Evolutionary conservation across 179 eudicot species (phyloP).

Genomic region (Nepenthes alata): DNA sequence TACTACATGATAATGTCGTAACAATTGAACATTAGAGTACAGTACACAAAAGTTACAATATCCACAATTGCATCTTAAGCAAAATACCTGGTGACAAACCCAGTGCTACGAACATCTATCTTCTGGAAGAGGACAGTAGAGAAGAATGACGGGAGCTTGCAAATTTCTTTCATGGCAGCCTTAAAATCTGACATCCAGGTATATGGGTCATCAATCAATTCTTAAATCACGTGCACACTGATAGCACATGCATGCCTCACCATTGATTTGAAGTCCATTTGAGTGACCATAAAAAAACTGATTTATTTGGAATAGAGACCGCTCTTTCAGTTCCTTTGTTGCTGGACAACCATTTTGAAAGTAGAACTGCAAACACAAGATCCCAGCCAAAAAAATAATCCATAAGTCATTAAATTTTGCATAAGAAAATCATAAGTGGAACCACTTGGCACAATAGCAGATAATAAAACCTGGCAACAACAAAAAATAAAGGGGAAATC

Average conservation of each 20-base stretch:
- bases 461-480: neutral
- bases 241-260: conserved; percentile 29
- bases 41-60: neutral
- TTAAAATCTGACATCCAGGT: conserved; percentile 51
- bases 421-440: neutral
- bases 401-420: neutral
- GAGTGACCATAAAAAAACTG: conserved; percentile 82
- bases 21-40: too few species aligned
- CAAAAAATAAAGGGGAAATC: too few species aligned
- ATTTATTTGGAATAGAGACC: conserved; percentile 73
- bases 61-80: neutral
- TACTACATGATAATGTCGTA: too few species aligned
- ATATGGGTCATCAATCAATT: neutral
- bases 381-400: conserved; percentile 10
- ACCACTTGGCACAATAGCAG: neutral
- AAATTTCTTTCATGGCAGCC: conserved; percentile 68
- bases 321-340: conserved; percentile 77
- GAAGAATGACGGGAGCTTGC: conserved; percentile 90
- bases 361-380: conserved; percentile 53
- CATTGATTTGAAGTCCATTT: conserved; percentile 76
- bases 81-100: conserved; percentile 67
- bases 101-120: conserved; percentile 57
- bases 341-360: conserved; percentile 90
- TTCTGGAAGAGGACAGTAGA: conserved; percentile 60
- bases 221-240: neutral